Evolutionary conservation across 2,329 filamentous ascomycete species (phyloP).

Genomic region (Atkinsonella hypoxylon): DNA sequence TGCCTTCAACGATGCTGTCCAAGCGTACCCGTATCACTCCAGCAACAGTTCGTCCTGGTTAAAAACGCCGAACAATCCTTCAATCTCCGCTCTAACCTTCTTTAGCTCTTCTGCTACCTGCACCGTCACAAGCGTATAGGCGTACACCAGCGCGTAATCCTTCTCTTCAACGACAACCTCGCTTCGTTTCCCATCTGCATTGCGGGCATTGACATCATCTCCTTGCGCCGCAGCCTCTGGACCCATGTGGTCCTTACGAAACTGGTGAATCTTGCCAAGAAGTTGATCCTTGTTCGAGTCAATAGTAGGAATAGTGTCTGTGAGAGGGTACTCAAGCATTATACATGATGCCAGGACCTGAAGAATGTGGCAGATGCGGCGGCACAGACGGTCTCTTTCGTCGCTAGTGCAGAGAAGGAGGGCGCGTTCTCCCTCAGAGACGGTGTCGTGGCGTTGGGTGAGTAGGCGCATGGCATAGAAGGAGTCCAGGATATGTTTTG

Average conservation of each 20-base stretch:
- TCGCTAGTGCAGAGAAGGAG: constrained; percentile 67
- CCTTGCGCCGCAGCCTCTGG: constrained; percentile 9
- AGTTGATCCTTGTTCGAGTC: constrained; percentile 70
- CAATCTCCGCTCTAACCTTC: constrained; percentile 48
- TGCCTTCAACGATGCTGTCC: no score
- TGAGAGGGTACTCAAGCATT: constrained; percentile 88
- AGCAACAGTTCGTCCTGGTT: constrained; percentile 47
- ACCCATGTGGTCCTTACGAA: constrained; percentile 54
- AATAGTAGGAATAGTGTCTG: constrained; percentile 76
- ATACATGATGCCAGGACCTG: constrained; percentile 82
- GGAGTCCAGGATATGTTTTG: constrained; percentile 75
- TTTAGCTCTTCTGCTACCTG: constrained; percentile 54
- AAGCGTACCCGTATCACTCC: constrained; percentile 24
- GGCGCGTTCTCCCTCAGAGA: constrained; percentile 69
- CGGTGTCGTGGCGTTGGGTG: constrained; percentile 64
- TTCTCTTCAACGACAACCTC: constrained; percentile 46
- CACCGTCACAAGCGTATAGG: constrained; percentile 64
- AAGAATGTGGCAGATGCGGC: constrained; percentile 80
- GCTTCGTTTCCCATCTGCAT: constrained; percentile 11
- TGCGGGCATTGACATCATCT: constrained; percentile 5
- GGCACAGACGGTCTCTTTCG: constrained; percentile 71
- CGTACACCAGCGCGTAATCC: constrained; percentile 87
- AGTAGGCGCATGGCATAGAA: constrained; percentile 96
- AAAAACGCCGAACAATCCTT: constrained; percentile 50
- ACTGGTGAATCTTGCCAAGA: constrained; percentile 78